These are phyloP conservation scores for Yarrowia deformans DNA, from an alignment of 805 yeast species.

Conservation along the genomic window DNA sequence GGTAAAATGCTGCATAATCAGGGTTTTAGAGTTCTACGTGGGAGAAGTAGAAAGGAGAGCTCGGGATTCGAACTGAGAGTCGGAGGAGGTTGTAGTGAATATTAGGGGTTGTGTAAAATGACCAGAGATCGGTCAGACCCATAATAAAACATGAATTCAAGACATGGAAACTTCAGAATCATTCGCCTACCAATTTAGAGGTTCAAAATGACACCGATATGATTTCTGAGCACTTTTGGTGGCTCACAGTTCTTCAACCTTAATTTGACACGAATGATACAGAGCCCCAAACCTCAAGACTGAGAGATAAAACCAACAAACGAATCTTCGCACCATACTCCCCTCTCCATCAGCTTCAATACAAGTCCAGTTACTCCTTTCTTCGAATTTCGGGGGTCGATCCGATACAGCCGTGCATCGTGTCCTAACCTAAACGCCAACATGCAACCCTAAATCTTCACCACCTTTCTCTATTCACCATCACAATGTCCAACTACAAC, in stretches of 20 bases:
- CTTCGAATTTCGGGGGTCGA: background rate
- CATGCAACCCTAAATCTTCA: conserved; percentile 17
- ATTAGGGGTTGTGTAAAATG: too few relatives aligned
- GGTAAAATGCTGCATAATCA: conserved; percentile 23
- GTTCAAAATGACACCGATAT: too few relatives aligned
- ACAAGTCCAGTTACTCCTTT: background rate
- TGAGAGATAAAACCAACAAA: too few relatives aligned
- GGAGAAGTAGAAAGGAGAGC: background rate
- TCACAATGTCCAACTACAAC: conserved; percentile 32
- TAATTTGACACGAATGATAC: background rate
- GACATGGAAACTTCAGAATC: too few relatives aligned
- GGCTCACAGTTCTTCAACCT: background rate
- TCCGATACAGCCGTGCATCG: background rate
- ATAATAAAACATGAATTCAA: too few relatives aligned
- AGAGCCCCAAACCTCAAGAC: too few relatives aligned
- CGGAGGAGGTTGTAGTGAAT: too few relatives aligned
- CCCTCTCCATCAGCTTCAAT: background rate
- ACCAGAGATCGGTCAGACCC: too few relatives aligned
- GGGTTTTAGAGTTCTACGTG: conserved; percentile 6
- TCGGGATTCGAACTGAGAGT: conserved; percentile 2
- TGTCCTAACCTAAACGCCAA: conserved; percentile 8
- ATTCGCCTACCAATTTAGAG: too few relatives aligned
- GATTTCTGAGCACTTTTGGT: too few relatives aligned
- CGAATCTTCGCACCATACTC: background rate
- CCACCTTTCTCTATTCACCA: background rate